Base-by-base conservation (phyloP, 306 rosid genomes). In the Ziziphus jujuba region DNA sequence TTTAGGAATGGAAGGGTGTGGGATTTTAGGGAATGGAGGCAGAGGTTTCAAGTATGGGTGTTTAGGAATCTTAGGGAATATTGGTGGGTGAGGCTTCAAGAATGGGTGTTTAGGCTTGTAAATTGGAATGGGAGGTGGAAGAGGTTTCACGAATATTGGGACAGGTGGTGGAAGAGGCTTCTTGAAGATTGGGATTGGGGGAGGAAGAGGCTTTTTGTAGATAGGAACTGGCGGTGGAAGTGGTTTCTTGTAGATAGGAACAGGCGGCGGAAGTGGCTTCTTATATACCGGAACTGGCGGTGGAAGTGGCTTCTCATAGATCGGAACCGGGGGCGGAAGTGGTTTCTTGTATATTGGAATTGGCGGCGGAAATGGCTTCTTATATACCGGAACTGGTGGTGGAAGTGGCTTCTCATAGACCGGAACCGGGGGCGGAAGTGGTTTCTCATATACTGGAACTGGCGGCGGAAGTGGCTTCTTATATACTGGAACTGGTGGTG, bases 1-100 rank as follows among this genome's bases (percentile, higher is more conserved):
- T 72, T 2, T 9, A 8, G 84, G 85, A 7, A 44, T n/a, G n/a
- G n/a, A n/a, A n/a, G n/a, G n/a, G n/a, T n/a, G n/a, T n/a, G n/a
- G n/a, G n/a, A n/a, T 15, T 64, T 78, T 80, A 21, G 82, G 80
- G 66, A 77, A 35, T 10, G 85, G 92, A 19, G 92, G 92, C 45
- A 82, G 79, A 36, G 70, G 83, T 63, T 80, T 67, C 15, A 45
- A 72, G 59, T 52, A 56, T 12, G 66, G 84, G 48, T 4, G 76
- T 72, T 3, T 40, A 8, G 45, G 45, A 40, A 40, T 40, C 45
- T 40, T 40, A 6, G 45, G 45, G 12, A 40, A 12, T 78, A 31
- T 59, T 36, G 70, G 69, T 28, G 53, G 79, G 43, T 0, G 23
- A 14, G 74, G 74, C 63, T 75, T 67, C 8, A 35, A 69, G 63